A percentile compares a stretch with the other conserved stretches of the same genome.
phyloP scores from a whole-genome alignment of 2,329 filamentous ascomycete genomes.

The Huntiella moniliformis region DNA sequence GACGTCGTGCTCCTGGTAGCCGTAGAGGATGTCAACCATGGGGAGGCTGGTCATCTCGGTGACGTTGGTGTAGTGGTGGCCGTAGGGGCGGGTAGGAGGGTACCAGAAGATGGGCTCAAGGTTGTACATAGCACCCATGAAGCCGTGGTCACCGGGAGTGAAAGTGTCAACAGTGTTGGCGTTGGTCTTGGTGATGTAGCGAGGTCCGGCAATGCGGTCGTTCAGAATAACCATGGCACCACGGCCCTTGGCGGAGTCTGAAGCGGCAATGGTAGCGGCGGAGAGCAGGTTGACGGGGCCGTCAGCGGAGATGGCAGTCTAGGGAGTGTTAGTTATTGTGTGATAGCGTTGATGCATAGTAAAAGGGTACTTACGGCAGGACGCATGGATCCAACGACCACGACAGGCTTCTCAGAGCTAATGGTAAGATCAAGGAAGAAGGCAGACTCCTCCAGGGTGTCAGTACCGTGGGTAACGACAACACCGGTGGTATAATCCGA shows the following conservation, averaged over 20 bases:
- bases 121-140: constrained; percentile 38
- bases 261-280: constrained; percentile 36
- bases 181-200: constrained; percentile 42
- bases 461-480: constrained; percentile 46
- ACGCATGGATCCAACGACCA: constrained; percentile 43
- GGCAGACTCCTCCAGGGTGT: constrained; percentile 44
- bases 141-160: constrained; percentile 35
- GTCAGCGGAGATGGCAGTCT: constrained; percentile 41
- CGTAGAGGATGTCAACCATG: constrained; percentile 36
- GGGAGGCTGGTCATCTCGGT: constrained; percentile 22
- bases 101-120: constrained; percentile 42
- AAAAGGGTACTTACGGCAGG: constrained; percentile 22
- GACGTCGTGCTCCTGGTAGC: constrained; percentile 33
- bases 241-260: constrained; percentile 25
- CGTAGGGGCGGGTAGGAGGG: constrained; percentile 28
- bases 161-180: constrained; percentile 46
- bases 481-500: constrained; percentile 26
- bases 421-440: constrained; percentile 43
- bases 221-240: constrained; percentile 43
- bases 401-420: constrained; percentile 37
- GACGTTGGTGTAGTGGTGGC: constrained; percentile 26
- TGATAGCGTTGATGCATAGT: neutral
- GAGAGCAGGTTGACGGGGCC: constrained; percentile 43
- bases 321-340: neutral
- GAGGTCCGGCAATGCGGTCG: constrained; percentile 38